These are phyloP conservation scores for Malus orientalis DNA, from an alignment of 306 rosid genomes.

Conservation along the genomic window DNA sequence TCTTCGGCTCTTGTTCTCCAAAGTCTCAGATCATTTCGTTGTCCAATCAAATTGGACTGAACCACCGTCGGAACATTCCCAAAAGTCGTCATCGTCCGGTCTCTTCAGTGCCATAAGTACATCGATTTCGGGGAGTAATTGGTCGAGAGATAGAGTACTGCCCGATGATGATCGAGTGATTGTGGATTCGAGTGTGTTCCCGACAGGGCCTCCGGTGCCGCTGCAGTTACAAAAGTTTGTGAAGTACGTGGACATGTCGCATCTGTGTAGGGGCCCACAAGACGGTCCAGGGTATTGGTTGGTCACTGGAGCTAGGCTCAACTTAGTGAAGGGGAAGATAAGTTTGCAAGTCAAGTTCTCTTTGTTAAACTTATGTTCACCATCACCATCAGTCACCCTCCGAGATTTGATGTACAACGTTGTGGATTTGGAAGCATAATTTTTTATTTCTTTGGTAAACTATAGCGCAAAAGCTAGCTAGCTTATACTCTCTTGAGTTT, in stretches of 20 bases:
- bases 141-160: conserved; percentile 22
- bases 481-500: background rate
- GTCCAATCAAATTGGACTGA: conserved; percentile 59
- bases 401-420: background rate
- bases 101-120: conserved; percentile 61
- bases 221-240: conserved; percentile 50
- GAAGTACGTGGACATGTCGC: conserved; percentile 60
- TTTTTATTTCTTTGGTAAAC: background rate
- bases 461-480: background rate
- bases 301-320: conserved; percentile 70
- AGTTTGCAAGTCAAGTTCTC: conserved; percentile 69
- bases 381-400: background rate
- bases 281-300: conserved; percentile 93
- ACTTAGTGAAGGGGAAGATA: conserved; percentile 70
- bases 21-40: conserved; percentile 34
- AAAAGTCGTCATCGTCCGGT: conserved; percentile 32
- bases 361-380: conserved; percentile 40
- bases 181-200: conserved; percentile 75
- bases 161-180: conserved; percentile 21
- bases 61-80: conserved; percentile 39
- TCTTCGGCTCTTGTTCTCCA: conserved; percentile 59
- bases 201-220: conserved; percentile 74
- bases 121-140: conserved; percentile 36
- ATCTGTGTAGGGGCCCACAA: conserved; percentile 62
- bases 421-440: background rate